phyloP scores from a whole-genome alignment of 73 alveolate genomes.

The Paramecium primaurelia region DNA sequence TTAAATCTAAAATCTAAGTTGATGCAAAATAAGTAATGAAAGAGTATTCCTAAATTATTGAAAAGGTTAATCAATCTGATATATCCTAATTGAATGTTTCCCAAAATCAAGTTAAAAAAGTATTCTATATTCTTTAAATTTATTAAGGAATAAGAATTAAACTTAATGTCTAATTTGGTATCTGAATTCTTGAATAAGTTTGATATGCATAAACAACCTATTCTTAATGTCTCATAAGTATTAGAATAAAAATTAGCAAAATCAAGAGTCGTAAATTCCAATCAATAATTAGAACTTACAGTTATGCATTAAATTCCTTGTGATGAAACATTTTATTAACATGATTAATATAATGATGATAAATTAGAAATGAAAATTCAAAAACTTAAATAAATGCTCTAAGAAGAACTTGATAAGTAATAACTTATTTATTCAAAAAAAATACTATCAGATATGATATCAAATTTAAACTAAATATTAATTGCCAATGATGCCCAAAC shows the following conservation, averaged over 20 bases:
- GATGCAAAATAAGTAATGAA: conserved; percentile 5
- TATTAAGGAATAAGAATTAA: conserved; percentile 4
- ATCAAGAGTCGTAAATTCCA: background rate
- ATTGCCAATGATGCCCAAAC: conserved; percentile 23
- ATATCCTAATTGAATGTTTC: conserved; percentile 27
- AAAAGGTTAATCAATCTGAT: conserved; percentile 17
- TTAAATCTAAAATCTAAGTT: conserved; percentile 17
- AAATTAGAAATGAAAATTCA: background rate
- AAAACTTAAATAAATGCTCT: background rate
- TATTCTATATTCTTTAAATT: background rate
- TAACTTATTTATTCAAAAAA: background rate
- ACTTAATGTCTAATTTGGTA: background rate
- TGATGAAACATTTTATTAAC: conserved; percentile 29
- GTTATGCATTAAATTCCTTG: conserved; percentile 20
- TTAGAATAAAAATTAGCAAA: background rate
- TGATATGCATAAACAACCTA: background rate
- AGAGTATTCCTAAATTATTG: conserved; percentile 30
- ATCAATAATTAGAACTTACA: background rate
- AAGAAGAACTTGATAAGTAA: background rate
- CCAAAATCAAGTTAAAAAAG: background rate
- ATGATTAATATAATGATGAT: background rate
- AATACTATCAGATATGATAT: conserved; percentile 31
- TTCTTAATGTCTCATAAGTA: background rate
- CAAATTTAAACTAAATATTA: background rate
- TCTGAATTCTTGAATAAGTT: background rate